Evolutionary conservation across 2,329 filamentous ascomycete genomes (phyloP), one percentile per base, ranked within the genome.

Genomic region (Fusarium caatingaense): DNA sequence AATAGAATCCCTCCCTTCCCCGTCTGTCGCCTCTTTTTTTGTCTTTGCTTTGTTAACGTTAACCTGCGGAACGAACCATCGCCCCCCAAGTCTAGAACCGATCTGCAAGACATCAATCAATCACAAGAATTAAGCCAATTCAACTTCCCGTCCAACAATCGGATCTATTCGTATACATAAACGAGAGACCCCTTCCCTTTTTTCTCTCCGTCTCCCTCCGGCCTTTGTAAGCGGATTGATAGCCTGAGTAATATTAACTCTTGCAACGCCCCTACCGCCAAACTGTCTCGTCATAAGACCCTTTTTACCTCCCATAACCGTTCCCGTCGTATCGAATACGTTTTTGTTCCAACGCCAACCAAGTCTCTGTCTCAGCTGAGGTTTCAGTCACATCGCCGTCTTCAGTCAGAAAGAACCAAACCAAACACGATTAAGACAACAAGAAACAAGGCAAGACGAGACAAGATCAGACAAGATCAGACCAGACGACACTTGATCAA

Each of bases 351-450:
- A 53, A 41, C 34, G 11, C 54, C 51, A 58, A 53, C 8, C 54
- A 41, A 49, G 37, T 37, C 37, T 50, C 42, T 66, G 63, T 72
- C 69, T 71, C 60, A 72, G 63, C 64, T 54, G 27, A 56, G 41
- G 64, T 71, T 56, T 72, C 66, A 72, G 59, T 72, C 46, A 55
- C 20, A 32, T 72, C 59, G 59, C 56, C 66, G 66, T 56, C 59
- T 60, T 64, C 66, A 71, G 63, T 54, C 53, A 57, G 27, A 53
- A 32, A 56, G 23, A 23, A 56, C 25, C 23, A 56, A 23, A 21
- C 15, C 53, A 56, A 49, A 51, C 23, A 51, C 53, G 41, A 60
- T 27, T 30, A 60, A 68, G 53, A 40, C 63, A 66, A 41, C 42
- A 47, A 55, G 60, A 53, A 48, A 54, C 45, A 56, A 66, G 50